Evolutionary conservation across 208 protist genomes (phyloP).

Genomic region (Trypanosoma melophagium): DNA sequence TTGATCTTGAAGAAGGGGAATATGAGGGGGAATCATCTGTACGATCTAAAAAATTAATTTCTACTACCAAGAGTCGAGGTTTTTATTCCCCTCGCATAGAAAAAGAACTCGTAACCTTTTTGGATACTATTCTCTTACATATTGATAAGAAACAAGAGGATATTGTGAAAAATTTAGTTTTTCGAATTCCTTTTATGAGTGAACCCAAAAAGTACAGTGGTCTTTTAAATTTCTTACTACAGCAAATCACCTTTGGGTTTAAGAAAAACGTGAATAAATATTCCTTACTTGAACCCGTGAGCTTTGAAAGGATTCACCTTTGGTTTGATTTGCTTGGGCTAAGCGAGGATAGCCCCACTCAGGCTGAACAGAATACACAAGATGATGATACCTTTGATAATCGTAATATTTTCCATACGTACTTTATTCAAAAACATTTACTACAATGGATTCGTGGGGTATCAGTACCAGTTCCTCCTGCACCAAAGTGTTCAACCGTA

Average conservation of each 20-base stretch:
- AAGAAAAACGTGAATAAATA: slow-evolving; percentile 3
- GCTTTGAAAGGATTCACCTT: slow-evolving; percentile 40
- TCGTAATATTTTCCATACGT: slow-evolving; percentile 64
- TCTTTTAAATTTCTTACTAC: slow-evolving; percentile 66
- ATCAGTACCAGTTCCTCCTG: slow-evolving; percentile 43
- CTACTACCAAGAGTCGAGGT: neutral
- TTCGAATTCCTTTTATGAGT: slow-evolving; percentile 56
- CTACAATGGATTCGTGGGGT: slow-evolving; percentile 37
- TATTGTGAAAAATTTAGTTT: slow-evolving; percentile 67
- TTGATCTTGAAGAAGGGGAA: slow-evolving; percentile 4
- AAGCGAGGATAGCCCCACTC: slow-evolving; percentile 65
- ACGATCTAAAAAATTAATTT: slow-evolving; percentile 8
- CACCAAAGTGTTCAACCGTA: slow-evolving; percentile 17
- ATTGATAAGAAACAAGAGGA: slow-evolving; percentile 78
- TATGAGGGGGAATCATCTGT: neutral
- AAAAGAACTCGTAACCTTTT: slow-evolving; percentile 49
- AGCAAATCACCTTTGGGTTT: slow-evolving; percentile 43
- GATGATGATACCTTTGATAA: slow-evolving; percentile 40
- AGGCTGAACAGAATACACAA: slow-evolving; percentile 42
- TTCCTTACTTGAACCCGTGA: slow-evolving; percentile 41
- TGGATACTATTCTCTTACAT: slow-evolving; percentile 64
- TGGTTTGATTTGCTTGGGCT: slow-evolving; percentile 73
- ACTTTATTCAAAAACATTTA: slow-evolving; percentile 74
- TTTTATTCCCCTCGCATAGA: slow-evolving; percentile 61
- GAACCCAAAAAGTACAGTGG: slow-evolving; percentile 73